Evolutionary conservation across 1,284 basidiomycete species (phyloP).

Genomic region (Microbotryum lychnidis-dioicae): DNA sequence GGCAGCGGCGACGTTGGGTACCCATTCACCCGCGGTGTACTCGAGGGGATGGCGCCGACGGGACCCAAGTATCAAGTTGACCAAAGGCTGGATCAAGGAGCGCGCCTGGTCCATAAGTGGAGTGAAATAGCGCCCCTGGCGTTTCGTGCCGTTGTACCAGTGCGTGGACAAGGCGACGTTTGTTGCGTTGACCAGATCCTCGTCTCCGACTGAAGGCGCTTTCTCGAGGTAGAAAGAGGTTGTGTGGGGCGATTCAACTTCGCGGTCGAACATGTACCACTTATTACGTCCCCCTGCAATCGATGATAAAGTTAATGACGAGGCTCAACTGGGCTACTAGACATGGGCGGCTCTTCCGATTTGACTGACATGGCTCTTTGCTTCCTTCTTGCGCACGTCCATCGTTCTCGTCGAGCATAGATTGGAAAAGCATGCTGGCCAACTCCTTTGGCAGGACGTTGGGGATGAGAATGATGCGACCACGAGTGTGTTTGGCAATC

Average conservation of each 20-base stretch:
- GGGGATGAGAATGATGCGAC: slow-evolving; percentile 23
- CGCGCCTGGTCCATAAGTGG: slow-evolving; percentile 70
- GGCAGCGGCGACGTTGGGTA: slow-evolving; percentile 80
- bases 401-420: slow-evolving; percentile 16
- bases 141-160: slow-evolving; percentile 72
- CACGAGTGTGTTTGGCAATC: slow-evolving; percentile 20
- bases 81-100: slow-evolving; percentile 60
- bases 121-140: slow-evolving; percentile 56
- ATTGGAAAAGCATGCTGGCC: slow-evolving; percentile 13
- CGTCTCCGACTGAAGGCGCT: neutral
- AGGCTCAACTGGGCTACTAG: neutral
- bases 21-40: slow-evolving; percentile 60
- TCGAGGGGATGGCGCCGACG: slow-evolving; percentile 57
- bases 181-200: neutral
- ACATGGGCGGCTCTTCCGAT: neutral
- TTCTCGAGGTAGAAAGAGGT: slow-evolving; percentile 63
- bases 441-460: slow-evolving; percentile 22
- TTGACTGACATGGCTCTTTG: slow-evolving; percentile 4
- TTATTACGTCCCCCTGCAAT: slow-evolving; percentile 56
- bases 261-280: slow-evolving; percentile 72
- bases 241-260: slow-evolving; percentile 75
- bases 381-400: slow-evolving; percentile 1
- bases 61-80: slow-evolving; percentile 59
- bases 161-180: slow-evolving; percentile 2
- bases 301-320: neutral